Conservation (phyloP, 768 basidiomycete genomes). For the Dendrothele bispora region DNA sequence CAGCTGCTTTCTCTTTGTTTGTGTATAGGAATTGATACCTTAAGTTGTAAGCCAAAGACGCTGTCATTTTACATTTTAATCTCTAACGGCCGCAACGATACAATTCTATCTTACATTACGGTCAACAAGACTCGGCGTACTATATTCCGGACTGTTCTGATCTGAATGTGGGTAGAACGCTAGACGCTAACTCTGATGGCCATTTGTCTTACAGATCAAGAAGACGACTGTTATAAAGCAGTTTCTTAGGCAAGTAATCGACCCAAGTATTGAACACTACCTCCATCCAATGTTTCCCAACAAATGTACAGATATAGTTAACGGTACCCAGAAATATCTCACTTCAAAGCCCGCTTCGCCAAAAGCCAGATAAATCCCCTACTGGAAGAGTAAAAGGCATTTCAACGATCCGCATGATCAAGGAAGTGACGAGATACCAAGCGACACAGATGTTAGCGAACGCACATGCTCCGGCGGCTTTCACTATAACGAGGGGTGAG, state of each 20-base stretch:
- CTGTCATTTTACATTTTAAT: not conserved
- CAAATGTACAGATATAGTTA: no score
- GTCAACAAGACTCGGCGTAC: constrained; percentile 33
- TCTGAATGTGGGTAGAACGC: no score
- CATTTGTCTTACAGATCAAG: no score
- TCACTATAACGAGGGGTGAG: constrained; percentile 5
- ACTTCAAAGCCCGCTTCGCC: no score
- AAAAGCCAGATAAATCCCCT: constrained; percentile 4
- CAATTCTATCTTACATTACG: constrained; percentile 43
- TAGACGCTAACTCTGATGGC: no score
- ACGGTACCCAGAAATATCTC: no score
- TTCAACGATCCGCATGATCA: constrained; percentile 11
- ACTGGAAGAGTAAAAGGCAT: constrained; percentile 14
- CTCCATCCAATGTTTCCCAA: no score
- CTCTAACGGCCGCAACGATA: constrained; percentile 2
- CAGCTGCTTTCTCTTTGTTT: not conserved
- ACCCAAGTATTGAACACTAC: no score
- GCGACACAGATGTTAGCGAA: constrained; percentile 11
- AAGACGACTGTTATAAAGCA: no score
- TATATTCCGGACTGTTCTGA: constrained; percentile 54
- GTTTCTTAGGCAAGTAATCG: no score
- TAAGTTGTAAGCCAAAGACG: constrained; percentile 39
- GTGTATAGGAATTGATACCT: not conserved
- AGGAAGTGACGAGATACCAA: constrained; percentile 11
- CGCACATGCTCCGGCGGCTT: constrained; percentile 11